Base-by-base conservation (phyloP, 257 asterid genomes). In the Coffea canephora region DNA sequence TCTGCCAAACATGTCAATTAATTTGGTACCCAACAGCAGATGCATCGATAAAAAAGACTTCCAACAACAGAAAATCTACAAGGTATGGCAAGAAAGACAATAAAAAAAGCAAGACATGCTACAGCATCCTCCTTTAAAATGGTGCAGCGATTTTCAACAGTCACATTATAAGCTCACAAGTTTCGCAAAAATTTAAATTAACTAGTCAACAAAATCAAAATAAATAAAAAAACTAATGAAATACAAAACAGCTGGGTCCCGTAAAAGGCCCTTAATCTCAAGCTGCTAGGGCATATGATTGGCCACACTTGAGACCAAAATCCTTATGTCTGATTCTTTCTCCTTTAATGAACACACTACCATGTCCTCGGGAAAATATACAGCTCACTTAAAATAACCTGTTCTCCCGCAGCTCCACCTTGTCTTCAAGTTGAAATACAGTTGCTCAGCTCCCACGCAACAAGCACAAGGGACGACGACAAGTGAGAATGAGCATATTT, bases 191-290 rank as follows among this genome's bases (percentile, higher is more conserved):
- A 72, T 66, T n/a, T 50, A 74, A 80, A 73, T 87, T 74, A 82
- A 87, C 83, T 84, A 77, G 90, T 83, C 84, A 74, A 77, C 43
- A 84, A 86, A 82, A 84, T 73, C 81, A 75, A 45, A 64, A 83
- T 52, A 68, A 82, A 57, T 64, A 75, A 84, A 82, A 82, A 80
- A 89, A 85, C 91, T 88, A 89, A 86, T 83, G 84, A 81, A 90
- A 86, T 85, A 88, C 90, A 89, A 91, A 89, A 79, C 90, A 88
- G 76, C 77, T 72, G 76, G 89, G 80, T 69, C 87, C 81, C 54
- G 25, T 19, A 77, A 9, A 65, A 84, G 76, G 67, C 84, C 84
- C 73, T 68, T 74, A 13, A 78, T 78, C 89, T 81, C 81, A 79
- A 84, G 83, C 84, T 76, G 78, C 34, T 43, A 83, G 77, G 85